phyloP scores from a whole-genome alignment of 192 early-diverging fungal genomes.

The Funneliformis geosporum region DNA sequence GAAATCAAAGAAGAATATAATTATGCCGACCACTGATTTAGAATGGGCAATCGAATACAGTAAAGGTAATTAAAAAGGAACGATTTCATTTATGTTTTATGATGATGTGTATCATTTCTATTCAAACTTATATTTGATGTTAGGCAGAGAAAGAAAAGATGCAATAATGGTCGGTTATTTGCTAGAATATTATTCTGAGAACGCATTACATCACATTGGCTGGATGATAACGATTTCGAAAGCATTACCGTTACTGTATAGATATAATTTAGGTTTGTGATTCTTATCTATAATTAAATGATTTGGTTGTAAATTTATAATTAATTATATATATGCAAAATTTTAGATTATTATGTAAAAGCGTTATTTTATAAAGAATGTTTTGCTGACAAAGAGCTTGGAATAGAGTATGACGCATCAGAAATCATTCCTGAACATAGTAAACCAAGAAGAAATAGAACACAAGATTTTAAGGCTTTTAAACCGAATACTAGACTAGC shows the following conservation, averaged over 20 bases:
- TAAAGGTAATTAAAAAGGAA: background rate
- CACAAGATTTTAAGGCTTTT: background rate
- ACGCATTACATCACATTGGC: background rate
- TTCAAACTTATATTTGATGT: background rate
- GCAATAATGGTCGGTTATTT: slow-evolving; percentile 1
- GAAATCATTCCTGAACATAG: background rate
- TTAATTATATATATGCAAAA: background rate
- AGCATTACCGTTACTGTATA: background rate
- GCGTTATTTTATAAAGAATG: slow-evolving; percentile 3
- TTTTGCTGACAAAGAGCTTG: background rate
- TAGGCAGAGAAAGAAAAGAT: background rate
- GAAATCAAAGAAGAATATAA: background rate
- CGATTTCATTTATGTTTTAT: background rate
- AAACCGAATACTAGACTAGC: background rate
- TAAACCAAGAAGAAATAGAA: background rate
- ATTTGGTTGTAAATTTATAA: background rate
- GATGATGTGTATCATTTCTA: background rate
- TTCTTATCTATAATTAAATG: background rate
- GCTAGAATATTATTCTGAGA: background rate
- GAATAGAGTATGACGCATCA: background rate
- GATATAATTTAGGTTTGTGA: background rate
- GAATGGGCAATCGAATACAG: background rate
- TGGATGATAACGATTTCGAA: background rate
- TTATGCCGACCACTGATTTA: background rate
- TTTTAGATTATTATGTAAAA: background rate